Conservation (phyloP, 176 grass and related monocot genomes). For the Rhynchospora breviuscula region DNA sequence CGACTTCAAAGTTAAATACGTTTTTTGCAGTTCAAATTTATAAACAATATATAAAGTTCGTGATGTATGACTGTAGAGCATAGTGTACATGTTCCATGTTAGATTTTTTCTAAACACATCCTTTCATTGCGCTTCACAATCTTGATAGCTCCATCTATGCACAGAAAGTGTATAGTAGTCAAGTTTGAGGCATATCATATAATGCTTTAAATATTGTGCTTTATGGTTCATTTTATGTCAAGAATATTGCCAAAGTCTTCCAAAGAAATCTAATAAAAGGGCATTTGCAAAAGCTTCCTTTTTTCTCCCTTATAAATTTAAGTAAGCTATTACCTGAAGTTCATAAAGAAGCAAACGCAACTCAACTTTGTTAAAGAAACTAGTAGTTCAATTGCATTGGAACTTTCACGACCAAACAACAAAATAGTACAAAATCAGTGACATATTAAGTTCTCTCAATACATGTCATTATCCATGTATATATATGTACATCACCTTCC, state of each 20-base stretch:
- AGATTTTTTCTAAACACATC: background rate
- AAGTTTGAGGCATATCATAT: background rate
- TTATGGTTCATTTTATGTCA: background rate
- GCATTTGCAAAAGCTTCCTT: background rate
- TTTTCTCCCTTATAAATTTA: background rate
- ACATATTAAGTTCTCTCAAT: no score
- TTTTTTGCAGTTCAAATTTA: no score
- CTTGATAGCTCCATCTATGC: background rate
- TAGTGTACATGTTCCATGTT: background rate
- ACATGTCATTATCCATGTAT: no score
- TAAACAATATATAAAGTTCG: no score
- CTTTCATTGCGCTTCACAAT: background rate
- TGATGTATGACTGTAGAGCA: background rate
- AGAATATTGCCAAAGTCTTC: background rate
- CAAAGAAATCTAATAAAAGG: background rate
- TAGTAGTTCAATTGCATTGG: background rate
- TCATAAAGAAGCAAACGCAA: background rate
- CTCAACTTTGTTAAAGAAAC: background rate
- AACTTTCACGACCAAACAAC: no score
- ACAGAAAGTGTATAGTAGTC: background rate
- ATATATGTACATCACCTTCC: no score
- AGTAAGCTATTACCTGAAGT: background rate
- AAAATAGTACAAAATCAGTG: no score
- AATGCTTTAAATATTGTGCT: background rate
- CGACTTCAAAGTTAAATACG: no score